phyloP scores from a whole-genome alignment of 352 stramenopile species.

The Aphanomyces invadans region DNA sequence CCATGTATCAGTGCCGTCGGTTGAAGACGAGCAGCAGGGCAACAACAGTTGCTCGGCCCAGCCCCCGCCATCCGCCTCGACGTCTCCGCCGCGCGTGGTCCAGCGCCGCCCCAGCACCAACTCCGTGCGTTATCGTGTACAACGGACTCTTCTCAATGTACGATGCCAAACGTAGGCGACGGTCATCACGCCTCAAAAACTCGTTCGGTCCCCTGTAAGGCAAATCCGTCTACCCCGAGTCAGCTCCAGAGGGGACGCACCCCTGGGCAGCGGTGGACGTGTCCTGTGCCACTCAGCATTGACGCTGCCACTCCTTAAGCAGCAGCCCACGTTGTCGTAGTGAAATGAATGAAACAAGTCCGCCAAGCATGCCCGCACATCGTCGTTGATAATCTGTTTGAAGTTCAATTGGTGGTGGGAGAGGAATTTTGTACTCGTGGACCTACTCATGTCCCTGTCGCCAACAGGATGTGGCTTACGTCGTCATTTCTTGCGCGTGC shows the following conservation, averaged over 20 bases:
- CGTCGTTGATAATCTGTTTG: no score
- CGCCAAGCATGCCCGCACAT: no score
- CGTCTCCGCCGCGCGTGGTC: neutral
- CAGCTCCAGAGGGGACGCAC: neutral
- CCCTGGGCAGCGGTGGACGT: neutral
- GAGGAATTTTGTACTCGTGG: no score
- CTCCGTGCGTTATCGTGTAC: neutral
- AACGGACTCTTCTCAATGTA: neutral
- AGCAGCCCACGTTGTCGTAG: neutral
- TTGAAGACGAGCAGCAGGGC: no score
- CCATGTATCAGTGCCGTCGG: neutral
- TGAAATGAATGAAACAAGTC: no score
- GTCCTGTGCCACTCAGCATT: neutral
- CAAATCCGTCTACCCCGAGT: neutral
- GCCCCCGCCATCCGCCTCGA: no score
- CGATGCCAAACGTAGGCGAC: neutral
- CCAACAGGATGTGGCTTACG: neutral
- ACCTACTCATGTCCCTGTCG: no score
- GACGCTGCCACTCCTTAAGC: neutral
- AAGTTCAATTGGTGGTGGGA: no score
- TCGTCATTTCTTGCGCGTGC: slow-evolving; percentile 72
- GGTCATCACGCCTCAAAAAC: neutral
- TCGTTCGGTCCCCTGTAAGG: neutral
- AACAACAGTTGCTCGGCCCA: no score
- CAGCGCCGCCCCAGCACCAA: neutral